Conservation (phyloP, 2,329 filamentous ascomycete species). For the Calonectria pauciramosa region DNA sequence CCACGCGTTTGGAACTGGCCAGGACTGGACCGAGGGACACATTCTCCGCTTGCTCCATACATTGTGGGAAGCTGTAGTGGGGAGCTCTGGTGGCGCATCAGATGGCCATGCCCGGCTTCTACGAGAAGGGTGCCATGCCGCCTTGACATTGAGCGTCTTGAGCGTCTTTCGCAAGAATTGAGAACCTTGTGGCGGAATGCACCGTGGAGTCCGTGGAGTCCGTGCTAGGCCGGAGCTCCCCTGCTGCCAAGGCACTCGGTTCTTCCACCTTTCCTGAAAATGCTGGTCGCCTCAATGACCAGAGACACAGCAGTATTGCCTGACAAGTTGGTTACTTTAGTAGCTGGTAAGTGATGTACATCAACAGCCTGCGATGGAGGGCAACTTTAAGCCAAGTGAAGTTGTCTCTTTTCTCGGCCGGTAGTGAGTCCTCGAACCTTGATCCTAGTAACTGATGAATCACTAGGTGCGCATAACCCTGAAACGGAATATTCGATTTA, state of each 20-base stretch:
- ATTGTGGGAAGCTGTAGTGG: constrained; percentile 30
- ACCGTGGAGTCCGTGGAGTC: not conserved
- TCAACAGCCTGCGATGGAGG: not conserved
- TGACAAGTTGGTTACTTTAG: not conserved
- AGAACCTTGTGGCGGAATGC: constrained; percentile 1
- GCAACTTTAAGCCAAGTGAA: constrained; percentile 1
- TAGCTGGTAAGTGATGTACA: not conserved
- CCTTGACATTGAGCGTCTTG: not conserved
- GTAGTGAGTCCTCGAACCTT: constrained; percentile 15
- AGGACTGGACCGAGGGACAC: constrained; percentile 23
- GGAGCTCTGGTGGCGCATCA: constrained; percentile 24
- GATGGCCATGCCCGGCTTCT: constrained; percentile 17
- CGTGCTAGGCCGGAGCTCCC: not conserved
- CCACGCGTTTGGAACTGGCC: constrained; percentile 25
- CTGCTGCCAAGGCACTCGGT: not conserved
- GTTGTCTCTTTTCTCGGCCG: constrained; percentile 30
- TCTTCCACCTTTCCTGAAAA: not conserved
- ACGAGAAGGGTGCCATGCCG: not conserved
- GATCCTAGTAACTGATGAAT: constrained; percentile 31
- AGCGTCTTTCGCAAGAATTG: not conserved
- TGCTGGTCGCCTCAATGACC: not conserved
- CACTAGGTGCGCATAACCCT: constrained; percentile 21
- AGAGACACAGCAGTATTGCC: not conserved
- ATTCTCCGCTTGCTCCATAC: constrained; percentile 22
- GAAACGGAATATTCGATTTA: constrained; percentile 12